Percentiles rank a stretch among this genome's conserved stretches.
Conservation (phyloP, 768 basidiomycete genomes). For the Phanerodontia chrysosporium region DNA sequence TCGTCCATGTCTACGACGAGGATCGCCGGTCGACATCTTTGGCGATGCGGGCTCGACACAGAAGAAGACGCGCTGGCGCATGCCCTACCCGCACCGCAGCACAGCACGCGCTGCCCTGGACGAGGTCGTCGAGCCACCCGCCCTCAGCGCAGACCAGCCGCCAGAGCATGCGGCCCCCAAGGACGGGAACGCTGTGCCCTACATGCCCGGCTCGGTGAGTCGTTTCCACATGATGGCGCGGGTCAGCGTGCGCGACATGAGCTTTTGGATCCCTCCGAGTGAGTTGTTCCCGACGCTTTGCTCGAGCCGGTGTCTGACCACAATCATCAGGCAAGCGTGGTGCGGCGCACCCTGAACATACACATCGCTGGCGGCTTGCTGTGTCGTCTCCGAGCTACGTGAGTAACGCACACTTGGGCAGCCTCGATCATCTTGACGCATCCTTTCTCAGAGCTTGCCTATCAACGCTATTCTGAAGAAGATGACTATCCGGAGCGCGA, state of each 20-base stretch:
- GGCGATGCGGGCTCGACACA: conserved; percentile 8
- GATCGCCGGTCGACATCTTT: conserved; percentile 31
- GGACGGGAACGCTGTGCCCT: neutral
- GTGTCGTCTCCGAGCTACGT: conserved; percentile 47
- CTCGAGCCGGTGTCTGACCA: neutral
- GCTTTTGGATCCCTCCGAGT: conserved; percentile 41
- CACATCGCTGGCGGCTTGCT: conserved; percentile 45
- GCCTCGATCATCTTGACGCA: neutral
- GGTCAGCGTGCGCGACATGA: conserved; percentile 39
- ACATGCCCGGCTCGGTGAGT: conserved; percentile 21
- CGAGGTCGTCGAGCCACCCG: conserved; percentile 18
- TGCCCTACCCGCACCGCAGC: conserved; percentile 38
- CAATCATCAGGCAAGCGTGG: neutral
- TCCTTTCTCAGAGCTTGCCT: conserved; percentile 28
- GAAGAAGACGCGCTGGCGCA: conserved; percentile 26
- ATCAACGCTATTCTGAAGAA: conserved; percentile 29
- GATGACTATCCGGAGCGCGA: conserved; percentile 32
- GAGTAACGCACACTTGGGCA: conserved; percentile 14
- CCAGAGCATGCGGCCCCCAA: neutral
- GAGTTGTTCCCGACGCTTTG: conserved; percentile 10
- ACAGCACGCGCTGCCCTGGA: conserved; percentile 36
- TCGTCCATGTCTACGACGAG: conserved; percentile 35
- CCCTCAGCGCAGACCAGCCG: neutral
- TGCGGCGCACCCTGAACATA: conserved; percentile 18
- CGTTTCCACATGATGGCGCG: conserved; percentile 47